phyloP scores from a whole-genome alignment of 2,329 filamentous ascomycete species.

The Fusarium mundagurra region DNA sequence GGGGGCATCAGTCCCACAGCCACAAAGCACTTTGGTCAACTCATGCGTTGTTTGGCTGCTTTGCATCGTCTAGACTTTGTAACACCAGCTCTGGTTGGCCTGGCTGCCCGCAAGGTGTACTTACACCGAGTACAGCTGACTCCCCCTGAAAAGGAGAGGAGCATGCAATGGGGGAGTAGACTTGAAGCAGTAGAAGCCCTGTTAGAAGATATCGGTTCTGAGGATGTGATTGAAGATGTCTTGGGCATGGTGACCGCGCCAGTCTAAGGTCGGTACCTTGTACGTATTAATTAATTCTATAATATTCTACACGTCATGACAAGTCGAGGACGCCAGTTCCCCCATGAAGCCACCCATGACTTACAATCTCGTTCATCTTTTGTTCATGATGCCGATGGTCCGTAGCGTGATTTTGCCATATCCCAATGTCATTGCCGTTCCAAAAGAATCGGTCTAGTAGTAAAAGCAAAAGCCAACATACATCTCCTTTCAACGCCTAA shows the following conservation, averaged over 20 bases:
- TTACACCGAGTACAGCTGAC: conserved; percentile 82
- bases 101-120: conserved; percentile 89
- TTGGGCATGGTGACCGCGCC: conserved; percentile 66
- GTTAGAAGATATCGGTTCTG: conserved; percentile 69
- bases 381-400: conserved; percentile 30
- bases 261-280: conserved; percentile 40
- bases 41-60: conserved; percentile 79
- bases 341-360: conserved; percentile 24
- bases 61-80: conserved; percentile 84
- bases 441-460: conserved; percentile 27
- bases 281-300: conserved; percentile 45
- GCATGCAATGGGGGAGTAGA: conserved; percentile 92
- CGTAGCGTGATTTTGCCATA: conserved; percentile 30
- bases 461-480: conserved; percentile 35
- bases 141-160: conserved; percentile 77
- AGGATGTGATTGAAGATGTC: conserved; percentile 73
- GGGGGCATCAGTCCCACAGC: conserved; percentile 81
- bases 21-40: conserved; percentile 77
- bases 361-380: conserved; percentile 27
- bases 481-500: conserved; percentile 41
- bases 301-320: conserved; percentile 40
- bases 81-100: conserved; percentile 82
- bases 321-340: conserved; percentile 33
- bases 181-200: conserved; percentile 72
- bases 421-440: conserved; percentile 40